Base-by-base conservation (phyloP, 2,329 filamentous ascomycete species). In the Aspergillus caelatus region DNA sequence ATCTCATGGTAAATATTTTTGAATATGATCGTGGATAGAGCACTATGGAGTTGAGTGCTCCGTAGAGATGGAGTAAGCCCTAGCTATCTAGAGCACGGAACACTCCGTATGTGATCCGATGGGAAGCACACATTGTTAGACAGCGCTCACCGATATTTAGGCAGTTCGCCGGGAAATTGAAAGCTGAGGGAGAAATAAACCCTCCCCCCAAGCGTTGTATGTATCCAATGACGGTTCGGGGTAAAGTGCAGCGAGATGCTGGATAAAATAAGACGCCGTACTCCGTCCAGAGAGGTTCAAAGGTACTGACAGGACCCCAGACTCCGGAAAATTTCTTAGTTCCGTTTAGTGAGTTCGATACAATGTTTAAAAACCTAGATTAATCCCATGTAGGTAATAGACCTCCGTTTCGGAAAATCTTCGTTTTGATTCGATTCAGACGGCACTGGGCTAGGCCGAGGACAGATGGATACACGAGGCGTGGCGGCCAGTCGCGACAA, bases 311-410 rank as follows among this genome's bases (percentile, higher is more conserved):
- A 55, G 32, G 16, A 55, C 52, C 52, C 52, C 52, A 55, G 52
- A 55, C 52, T 55, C 32, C 32, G 52, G 52, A 55, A 55, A 55
- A 9, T 55, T 55, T 55, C 52, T 55, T 55, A 39, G 52, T 55
- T 16, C 32, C 52, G 52, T 55, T 55, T 55, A 55, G 32, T 39
- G 8, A 36, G 52, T 36, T 39, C 21, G 52, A 55, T 26, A 28
- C 16, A 11, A 55, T 39, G 32, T 55, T 55, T 55, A 55, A 55
- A 55, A 55, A 55, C n/a, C 23, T 26, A 39, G 34, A 55, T 55
- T 39, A 39, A 39, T 26, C 52, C 52, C 21, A 39, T 4, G 34
- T 55, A 55, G n/a, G 52, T 9, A 55, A 55, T 34, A 23, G 32
- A 36, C 26, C 52, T 39, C 52, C 32, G 52, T 55, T 39, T 55